Evolutionary conservation across 1,284 basidiomycete genomes (phyloP).

Genomic region (Moesziomyces parantarcticus): DNA sequence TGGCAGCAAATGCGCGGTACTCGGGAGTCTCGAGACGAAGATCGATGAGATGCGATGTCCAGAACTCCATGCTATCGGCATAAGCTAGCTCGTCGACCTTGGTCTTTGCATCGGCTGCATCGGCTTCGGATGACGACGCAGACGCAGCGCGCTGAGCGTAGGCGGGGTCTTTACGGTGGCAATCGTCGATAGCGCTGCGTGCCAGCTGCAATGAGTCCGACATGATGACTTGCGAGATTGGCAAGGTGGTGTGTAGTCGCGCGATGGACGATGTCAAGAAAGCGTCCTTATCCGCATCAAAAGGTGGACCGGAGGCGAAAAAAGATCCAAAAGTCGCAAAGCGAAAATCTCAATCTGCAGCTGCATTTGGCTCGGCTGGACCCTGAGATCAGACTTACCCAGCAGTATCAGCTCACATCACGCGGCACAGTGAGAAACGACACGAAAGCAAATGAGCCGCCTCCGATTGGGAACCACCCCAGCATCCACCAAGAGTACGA

Average conservation of each 20-base stretch:
- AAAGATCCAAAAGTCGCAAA: background rate
- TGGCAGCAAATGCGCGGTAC: conserved; percentile 19
- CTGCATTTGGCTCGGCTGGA: background rate
- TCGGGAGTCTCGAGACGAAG: conserved; percentile 35
- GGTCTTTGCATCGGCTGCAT: background rate
- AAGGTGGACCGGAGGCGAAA: no score
- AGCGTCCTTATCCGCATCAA: background rate
- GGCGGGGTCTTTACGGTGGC: conserved; percentile 47
- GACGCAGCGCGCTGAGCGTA: conserved; percentile 26
- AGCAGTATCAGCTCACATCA: no score
- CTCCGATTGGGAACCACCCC: no score
- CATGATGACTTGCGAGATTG: conserved; percentile 5
- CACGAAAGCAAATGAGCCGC: no score
- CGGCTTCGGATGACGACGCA: conserved; percentile 1
- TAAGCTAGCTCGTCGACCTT: conserved; percentile 61
- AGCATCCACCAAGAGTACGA: background rate
- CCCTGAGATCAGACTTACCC: background rate
- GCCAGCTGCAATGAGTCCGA: conserved; percentile 32
- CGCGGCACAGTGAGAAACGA: no score
- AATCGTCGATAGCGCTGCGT: conserved; percentile 45
- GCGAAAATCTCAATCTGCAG: background rate
- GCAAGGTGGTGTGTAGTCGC: no score
- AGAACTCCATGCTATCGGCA: conserved; percentile 58
- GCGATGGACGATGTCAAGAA: background rate
- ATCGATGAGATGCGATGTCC: conserved; percentile 30